A percentile compares a stretch with the other conserved stretches of the same genome.
Conservation (phyloP, 1,139 yeast genomes). For the Debaryomycetaceae sp. region DNA sequence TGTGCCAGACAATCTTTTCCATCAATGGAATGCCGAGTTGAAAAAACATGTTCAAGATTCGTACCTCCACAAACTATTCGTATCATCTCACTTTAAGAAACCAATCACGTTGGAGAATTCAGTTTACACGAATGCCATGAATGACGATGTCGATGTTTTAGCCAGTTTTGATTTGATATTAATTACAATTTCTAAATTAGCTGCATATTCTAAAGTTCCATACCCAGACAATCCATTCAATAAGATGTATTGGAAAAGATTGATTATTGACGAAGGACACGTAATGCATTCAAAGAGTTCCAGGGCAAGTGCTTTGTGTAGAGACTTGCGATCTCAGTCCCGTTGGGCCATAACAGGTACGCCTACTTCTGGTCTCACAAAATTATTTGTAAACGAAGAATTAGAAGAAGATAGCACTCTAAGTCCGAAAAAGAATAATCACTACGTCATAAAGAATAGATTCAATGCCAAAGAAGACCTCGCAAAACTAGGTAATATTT, state of each 20-base stretch:
- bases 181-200: slow-evolving; percentile 46
- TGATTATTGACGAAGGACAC: slow-evolving; percentile 76
- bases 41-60: slow-evolving; percentile 47
- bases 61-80: slow-evolving; percentile 31
- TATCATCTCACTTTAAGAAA: slow-evolving; percentile 31
- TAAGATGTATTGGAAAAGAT: slow-evolving; percentile 59
- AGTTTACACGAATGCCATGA: slow-evolving; percentile 19
- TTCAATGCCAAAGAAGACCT: slow-evolving; percentile 50
- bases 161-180: slow-evolving; percentile 50
- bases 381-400: slow-evolving; percentile 52
- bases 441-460: slow-evolving; percentile 33
- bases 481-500: slow-evolving; percentile 48
- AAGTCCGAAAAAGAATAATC: slow-evolving; percentile 25
- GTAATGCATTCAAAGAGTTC: slow-evolving; percentile 53
- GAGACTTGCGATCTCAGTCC: slow-evolving; percentile 51
- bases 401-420: slow-evolving; percentile 18
- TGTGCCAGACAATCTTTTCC: slow-evolving; percentile 63
- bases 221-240: slow-evolving; percentile 31
- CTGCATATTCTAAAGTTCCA: slow-evolving; percentile 30
- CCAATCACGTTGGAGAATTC: slow-evolving; percentile 11
- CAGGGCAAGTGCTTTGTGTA: slow-evolving; percentile 47
- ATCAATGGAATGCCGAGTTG: slow-evolving; percentile 63
- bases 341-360: slow-evolving; percentile 77
- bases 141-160: slow-evolving; percentile 29
- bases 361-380: slow-evolving; percentile 68